Conservation (phyloP, 2,329 filamentous ascomycete genomes). For the Hansfordia pulvinata region DNA sequence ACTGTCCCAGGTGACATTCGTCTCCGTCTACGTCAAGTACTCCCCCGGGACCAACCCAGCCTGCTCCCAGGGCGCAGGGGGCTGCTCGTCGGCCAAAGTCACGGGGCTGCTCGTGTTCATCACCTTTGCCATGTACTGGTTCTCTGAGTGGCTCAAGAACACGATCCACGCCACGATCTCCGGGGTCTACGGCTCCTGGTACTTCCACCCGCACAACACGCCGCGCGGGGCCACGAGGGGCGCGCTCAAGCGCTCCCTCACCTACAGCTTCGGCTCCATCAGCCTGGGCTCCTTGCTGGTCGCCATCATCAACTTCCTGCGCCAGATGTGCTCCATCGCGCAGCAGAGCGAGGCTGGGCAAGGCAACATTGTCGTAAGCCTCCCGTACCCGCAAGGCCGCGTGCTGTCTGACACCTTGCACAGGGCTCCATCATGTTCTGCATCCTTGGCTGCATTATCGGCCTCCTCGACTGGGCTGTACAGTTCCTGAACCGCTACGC, state of each 20-base stretch:
- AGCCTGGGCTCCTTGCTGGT: constrained; percentile 75
- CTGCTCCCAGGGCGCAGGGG: constrained; percentile 37
- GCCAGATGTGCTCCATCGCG: constrained; percentile 71
- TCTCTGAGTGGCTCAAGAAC: constrained; percentile 88
- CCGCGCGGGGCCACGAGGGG: constrained; percentile 70
- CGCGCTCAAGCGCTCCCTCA: constrained; percentile 69
- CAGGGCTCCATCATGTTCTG: constrained; percentile 55
- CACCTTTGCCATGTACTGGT: constrained; percentile 89
- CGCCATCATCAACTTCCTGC: constrained; percentile 73
- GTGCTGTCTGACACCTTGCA: not conserved
- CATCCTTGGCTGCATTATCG: constrained; percentile 62
- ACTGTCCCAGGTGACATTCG: constrained; percentile 71
- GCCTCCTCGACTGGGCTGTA: constrained; percentile 71
- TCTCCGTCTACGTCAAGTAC: constrained; percentile 76
- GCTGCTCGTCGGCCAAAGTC: constrained; percentile 63
- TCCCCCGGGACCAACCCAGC: constrained; percentile 47
- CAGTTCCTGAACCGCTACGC: constrained; percentile 86
- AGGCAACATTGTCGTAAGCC: constrained; percentile 52
- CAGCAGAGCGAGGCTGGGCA: constrained; percentile 47
- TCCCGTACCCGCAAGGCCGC: too few relatives aligned
- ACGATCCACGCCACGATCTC: constrained; percentile 80
- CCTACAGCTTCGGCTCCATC: constrained; percentile 88
- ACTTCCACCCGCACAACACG: constrained; percentile 60
- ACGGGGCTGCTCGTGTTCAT: constrained; percentile 76
- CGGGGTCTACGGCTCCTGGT: constrained; percentile 88